phyloP scores from a whole-genome alignment of 352 stramenopile species.

The Thraustotheca clavata region DNA sequence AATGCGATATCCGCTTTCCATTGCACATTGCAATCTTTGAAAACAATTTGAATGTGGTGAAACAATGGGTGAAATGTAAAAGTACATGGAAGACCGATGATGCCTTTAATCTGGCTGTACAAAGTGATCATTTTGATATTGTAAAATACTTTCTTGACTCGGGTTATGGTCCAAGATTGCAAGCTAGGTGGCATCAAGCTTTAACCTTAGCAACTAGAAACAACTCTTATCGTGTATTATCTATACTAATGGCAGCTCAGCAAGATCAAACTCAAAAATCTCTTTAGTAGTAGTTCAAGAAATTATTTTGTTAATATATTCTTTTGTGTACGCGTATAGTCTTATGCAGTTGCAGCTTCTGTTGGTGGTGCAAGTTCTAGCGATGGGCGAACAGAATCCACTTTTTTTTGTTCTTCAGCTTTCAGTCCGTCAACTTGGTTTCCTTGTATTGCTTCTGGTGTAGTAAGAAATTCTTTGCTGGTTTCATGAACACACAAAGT shows the following conservation, averaged over 20 bases:
- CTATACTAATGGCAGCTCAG: not conserved
- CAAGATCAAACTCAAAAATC: too few relatives aligned
- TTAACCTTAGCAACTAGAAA: not conserved
- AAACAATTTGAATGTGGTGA: not conserved
- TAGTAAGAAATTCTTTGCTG: slow-evolving; percentile 10
- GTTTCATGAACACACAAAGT: slow-evolving; percentile 15
- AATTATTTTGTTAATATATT: too few relatives aligned
- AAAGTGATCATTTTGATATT: not conserved
- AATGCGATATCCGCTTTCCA: slow-evolving; percentile 2
- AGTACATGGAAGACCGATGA: not conserved
- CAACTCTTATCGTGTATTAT: not conserved
- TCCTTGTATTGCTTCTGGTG: not conserved
- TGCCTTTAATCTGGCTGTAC: slow-evolving; percentile 1
- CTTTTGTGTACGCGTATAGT: too few relatives aligned
- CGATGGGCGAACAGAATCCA: too few relatives aligned
- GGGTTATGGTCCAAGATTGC: not conserved
- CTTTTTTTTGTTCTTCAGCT: not conserved
- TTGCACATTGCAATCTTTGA: slow-evolving; percentile 13
- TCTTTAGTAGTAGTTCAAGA: too few relatives aligned
- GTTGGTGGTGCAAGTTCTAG: too few relatives aligned
- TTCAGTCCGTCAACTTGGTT: too few relatives aligned
- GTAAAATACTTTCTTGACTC: not conserved
- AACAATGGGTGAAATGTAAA: not conserved
- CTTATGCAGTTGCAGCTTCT: too few relatives aligned
- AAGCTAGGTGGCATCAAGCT: not conserved